These are phyloP conservation scores for Russula abietina DNA, from an alignment of 768 basidiomycete genomes.

Conservation along the genomic window DNA sequence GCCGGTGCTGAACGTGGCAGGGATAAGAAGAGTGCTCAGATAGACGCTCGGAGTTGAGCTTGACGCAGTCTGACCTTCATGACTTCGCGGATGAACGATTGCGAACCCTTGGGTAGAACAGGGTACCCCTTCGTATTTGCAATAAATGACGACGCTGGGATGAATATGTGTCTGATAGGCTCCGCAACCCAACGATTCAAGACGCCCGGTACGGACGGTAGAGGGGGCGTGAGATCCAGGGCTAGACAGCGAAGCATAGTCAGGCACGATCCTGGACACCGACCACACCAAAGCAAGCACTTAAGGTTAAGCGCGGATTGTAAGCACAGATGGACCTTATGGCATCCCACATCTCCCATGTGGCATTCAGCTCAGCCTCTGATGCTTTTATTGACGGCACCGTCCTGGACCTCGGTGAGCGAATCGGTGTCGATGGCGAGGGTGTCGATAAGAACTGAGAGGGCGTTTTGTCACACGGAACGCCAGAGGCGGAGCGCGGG, in stretches of 20 bases:
- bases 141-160: conserved; percentile 89
- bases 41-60: background rate
- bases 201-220: conserved; percentile 71
- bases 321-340: conserved; percentile 89
- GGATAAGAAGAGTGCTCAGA: conserved; percentile 6
- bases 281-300: conserved; percentile 38
- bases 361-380: conserved; percentile 59
- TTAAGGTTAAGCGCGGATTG: conserved; percentile 62
- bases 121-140: conserved; percentile 96
- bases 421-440: conserved; percentile 23
- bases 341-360: conserved; percentile 99
- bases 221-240: conserved; percentile 83
- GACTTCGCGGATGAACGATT: conserved; percentile 83
- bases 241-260: conserved; percentile 45
- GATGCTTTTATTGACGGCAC: conserved; percentile 35
- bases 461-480: background rate
- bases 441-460: conserved; percentile 20
- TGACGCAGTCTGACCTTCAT: conserved; percentile 58
- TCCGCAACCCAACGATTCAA: conserved; percentile 90
- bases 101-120: conserved; percentile 88
- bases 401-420: conserved; percentile 28
- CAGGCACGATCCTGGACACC: conserved; percentile 14
- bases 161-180: conserved; percentile 80
- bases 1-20: conserved; percentile 57
- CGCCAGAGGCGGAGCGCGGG: conserved; percentile 12